Evolutionary conservation across 1,284 basidiomycete genomes (phyloP), one percentile per base, ranked within the genome.

Genomic region (Acaromyces ingoldii): DNA sequence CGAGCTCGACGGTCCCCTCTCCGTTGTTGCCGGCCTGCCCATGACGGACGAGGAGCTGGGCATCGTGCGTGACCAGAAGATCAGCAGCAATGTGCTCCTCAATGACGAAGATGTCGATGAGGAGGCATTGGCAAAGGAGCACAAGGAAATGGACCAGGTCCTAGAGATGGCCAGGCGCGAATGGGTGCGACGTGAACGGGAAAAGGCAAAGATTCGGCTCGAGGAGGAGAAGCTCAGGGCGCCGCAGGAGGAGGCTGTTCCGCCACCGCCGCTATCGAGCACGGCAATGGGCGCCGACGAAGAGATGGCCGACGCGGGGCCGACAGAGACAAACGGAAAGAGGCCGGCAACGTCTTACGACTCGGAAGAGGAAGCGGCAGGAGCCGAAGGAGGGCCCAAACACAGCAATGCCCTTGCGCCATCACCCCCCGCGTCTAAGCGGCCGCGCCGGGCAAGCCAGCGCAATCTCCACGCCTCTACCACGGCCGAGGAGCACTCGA

Each of bases 151-250:
- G 48, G 6, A 11, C 7, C 31, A 28, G 4, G 44, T 64, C 13
- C 55, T 67, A 2, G 42, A 34, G 19, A 19, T 45, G 1, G 63
- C 60, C 10, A 30, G 62, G 22, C 29, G 60, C 4, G 52, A 36
- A 2, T 65, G 63, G 65, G 50, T 56, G 5, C 53, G 53, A 22
- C 56, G 59, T 17, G 50, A 59, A 55, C 52, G 60, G 5, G 60
- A 64, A 17, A 34, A 57, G 17, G 55, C 62, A 51, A 51, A 55
- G 6, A 47, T 25, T 10, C 34, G 56, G 26, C 56, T 54, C n/a
- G 49, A 57, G 22, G 48, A 55, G 29, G 61, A 66, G 9, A 24
- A 49, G 1, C 30, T 39, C 0, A 37, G 37, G 43, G 24, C 29
- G 25, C 22, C 25, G 56, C 57, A 26, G 57, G 57, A 42, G 52